Base-by-base conservation (phyloP, 2,329 filamentous ascomycete species). In the Cladophialophora chaetospira region DNA sequence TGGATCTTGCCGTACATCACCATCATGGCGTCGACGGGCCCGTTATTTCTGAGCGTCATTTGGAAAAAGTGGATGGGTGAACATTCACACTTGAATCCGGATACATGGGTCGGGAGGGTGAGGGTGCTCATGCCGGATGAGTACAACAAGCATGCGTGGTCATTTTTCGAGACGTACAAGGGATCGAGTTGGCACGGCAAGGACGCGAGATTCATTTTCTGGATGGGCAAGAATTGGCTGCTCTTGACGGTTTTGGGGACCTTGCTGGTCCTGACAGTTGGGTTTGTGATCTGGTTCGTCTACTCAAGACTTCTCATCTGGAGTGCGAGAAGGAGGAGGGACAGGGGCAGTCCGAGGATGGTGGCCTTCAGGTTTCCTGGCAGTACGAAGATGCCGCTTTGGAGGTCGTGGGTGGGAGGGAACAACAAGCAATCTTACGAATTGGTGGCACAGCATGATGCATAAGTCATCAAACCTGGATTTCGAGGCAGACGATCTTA, bases 21-120 rank as follows among this genome's bases (percentile, higher is more conserved):
- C 21, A 87, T 92, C 66, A 92, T 92, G 89, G 86, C 87, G 44
- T 85, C 84, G 8, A 89, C 89, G 0, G 88, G 88, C 0, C 88
- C 88, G 0, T 75, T 92, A 26, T 92, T 90, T 75, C 73, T 92
- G 43, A 89, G 84, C 54, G 82, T 91, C 36, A 81, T 89, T 58
- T 88, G 88, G 86, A 85, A 88, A 68, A 84, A 89, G 70, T 91
- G 88, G 71, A 84, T 85, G 70, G 77, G 79, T 29, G 73, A 77
- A 15, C 75, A 74, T 33, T 66, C 69, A 5, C 66, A 70, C 21
- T 70, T 73, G 1, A 66, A 68, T 40, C 73, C 73, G 42, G 40
- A 79, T 72, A 9, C 70, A 71, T 40, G 74, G 77, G 25, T 71
- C 68, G 66, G 80, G n/a, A 78, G 84, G 28, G 80, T 90, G 4